phyloP scores from a whole-genome alignment of 192 early-diverging fungal species.

The Coemansia javaensis region DNA sequence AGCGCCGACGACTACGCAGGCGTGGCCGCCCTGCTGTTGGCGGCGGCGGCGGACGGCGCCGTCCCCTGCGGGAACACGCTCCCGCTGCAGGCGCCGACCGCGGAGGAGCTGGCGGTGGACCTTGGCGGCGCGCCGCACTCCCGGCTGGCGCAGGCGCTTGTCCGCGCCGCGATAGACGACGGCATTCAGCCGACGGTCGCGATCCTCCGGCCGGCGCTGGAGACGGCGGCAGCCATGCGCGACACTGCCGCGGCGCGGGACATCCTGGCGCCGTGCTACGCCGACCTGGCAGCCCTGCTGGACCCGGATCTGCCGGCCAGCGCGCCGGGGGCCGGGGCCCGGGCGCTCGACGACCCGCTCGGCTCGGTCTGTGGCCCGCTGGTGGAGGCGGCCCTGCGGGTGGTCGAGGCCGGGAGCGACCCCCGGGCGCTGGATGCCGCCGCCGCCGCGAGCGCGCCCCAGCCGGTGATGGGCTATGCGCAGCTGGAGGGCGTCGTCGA shows the following conservation, averaged over 20 bases:
- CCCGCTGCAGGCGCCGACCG: background rate
- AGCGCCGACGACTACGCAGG: slow-evolving; percentile 10
- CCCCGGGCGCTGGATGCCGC: slow-evolving; percentile 5
- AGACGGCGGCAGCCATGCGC: slow-evolving; percentile 2
- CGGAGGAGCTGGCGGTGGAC: slow-evolving; percentile 11
- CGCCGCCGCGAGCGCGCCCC: background rate
- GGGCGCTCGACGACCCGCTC: slow-evolving; percentile 3
- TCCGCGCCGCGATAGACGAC: slow-evolving; percentile 25
- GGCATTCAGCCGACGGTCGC: background rate
- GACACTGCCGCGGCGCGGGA: slow-evolving; percentile 33
- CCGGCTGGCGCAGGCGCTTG: slow-evolving; percentile 17
- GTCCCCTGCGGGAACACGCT: slow-evolving; percentile 20
- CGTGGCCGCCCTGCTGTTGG: slow-evolving; percentile 6
- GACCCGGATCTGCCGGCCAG: slow-evolving; percentile 6
- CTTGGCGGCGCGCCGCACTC: slow-evolving; percentile 5
- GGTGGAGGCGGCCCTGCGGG: slow-evolving; percentile 11
- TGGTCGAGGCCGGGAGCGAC: slow-evolving; percentile 19
- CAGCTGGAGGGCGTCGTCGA: slow-evolving; percentile 19
- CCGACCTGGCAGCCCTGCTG: slow-evolving; percentile 20
- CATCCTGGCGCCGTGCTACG: slow-evolving; percentile 15
- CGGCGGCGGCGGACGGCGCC: background rate
- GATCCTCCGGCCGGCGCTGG: slow-evolving; percentile 11
- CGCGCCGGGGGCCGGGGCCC: background rate
- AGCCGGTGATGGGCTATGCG: slow-evolving; percentile 12
- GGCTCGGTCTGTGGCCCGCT: background rate